A percentile compares a stretch with the other conserved stretches of the same genome.
phyloP scores from a whole-genome alignment of 2,329 filamentous ascomycete species.

The Hirsutella rhossiliensis region DNA sequence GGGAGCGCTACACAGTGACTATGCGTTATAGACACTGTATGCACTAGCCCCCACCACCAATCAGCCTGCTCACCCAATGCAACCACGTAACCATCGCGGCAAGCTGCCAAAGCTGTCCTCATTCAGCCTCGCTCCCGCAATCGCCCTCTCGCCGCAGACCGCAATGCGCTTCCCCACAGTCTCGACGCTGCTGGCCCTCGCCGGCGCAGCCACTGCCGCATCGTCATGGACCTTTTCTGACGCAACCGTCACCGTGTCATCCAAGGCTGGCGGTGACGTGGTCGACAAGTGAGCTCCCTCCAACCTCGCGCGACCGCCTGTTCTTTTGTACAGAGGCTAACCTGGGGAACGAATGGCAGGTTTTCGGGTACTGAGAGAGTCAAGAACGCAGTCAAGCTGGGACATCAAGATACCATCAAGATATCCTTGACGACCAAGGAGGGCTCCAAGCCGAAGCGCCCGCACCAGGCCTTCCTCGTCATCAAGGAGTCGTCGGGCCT shows the following conservation, averaged over 20 bases:
- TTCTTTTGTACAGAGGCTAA: neutral
- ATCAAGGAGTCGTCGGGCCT: slow-evolving; percentile 68
- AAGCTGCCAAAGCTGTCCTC: slow-evolving; percentile 14
- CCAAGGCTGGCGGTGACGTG: slow-evolving; percentile 49
- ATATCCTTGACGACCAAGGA: slow-evolving; percentile 72
- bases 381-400: slow-evolving; percentile 51
- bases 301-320: neutral
- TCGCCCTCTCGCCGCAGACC: slow-evolving; percentile 8
- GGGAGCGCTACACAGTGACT: neutral
- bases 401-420: slow-evolving; percentile 63
- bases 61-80: neutral
- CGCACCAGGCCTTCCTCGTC: slow-evolving; percentile 88
- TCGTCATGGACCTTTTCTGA: slow-evolving; percentile 65
- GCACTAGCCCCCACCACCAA: neutral
- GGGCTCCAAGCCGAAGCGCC: slow-evolving; percentile 63
- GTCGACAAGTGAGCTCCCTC: slow-evolving; percentile 51
- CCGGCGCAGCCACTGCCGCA: slow-evolving; percentile 37
- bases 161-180: slow-evolving; percentile 26
- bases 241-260: slow-evolving; percentile 51
- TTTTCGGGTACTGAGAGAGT: slow-evolving; percentile 48
- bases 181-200: slow-evolving; percentile 31
- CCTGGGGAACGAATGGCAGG: slow-evolving; percentile 24
- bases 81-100: slow-evolving; percentile 11
- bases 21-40: neutral
- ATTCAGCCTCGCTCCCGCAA: slow-evolving; percentile 9